Evolutionary conservation across 192 early-diverging fungal species (phyloP).

Genomic region (Coemansia sp.): DNA sequence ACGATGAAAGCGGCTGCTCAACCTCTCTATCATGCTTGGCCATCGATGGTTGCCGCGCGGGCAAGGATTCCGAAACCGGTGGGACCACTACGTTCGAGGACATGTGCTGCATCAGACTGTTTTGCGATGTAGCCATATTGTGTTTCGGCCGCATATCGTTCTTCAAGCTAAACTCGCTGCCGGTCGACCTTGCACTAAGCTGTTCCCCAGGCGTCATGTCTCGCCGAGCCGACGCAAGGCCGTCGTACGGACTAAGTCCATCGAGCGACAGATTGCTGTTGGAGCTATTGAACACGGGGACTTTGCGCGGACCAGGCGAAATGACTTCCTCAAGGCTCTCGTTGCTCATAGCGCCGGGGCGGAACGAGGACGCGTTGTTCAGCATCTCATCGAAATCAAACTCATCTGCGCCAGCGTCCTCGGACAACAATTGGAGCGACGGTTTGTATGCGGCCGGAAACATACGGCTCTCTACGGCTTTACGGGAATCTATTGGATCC

Average conservation of each 20-base stretch:
- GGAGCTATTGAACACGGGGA: constrained; percentile 14
- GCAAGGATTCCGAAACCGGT: too few relatives aligned
- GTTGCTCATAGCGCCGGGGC: constrained; percentile 7
- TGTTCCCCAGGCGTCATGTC: constrained; percentile 29
- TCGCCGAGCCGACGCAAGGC: constrained; percentile 3
- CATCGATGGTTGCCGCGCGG: neutral
- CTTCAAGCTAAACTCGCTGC: constrained; percentile 7
- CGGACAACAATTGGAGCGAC: constrained; percentile 28
- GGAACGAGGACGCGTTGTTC: constrained; percentile 26
- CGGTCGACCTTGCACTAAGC: constrained; percentile 12
- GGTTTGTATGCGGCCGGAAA: constrained; percentile 46
- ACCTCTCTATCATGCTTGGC: neutral
- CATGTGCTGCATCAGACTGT: constrained; percentile 29
- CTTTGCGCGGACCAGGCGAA: constrained; percentile 12
- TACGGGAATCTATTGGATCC: constrained; percentile 1
- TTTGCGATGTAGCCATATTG: constrained; percentile 27
- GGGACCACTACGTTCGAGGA: constrained; percentile 1
- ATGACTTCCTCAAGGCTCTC: constrained; percentile 9
- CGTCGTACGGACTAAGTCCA: constrained; percentile 32
- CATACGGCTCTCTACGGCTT: constrained; percentile 26
- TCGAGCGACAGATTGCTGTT: constrained; percentile 34
- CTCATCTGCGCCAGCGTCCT: constrained; percentile 30
- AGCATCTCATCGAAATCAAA: constrained; percentile 52
- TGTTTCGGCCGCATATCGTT: neutral
- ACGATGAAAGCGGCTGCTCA: neutral